A percentile compares a stretch with the other conserved stretches of the same genome.
Conservation (phyloP, 768 basidiomycete species). For the Lactifluus hygrophoroides region DNA sequence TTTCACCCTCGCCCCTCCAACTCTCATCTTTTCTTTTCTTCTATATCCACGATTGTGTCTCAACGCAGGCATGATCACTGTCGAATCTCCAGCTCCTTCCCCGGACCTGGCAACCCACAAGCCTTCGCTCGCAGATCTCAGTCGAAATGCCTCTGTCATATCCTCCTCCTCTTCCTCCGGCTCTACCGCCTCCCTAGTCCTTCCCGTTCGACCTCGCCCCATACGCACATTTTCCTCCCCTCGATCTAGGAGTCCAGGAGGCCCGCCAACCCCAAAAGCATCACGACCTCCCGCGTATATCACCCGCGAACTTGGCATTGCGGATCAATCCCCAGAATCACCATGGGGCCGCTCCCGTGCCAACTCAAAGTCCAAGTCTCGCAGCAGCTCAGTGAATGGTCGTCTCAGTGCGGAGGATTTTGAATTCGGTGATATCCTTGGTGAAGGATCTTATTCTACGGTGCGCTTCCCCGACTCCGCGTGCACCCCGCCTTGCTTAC, state of each 20-base stretch:
- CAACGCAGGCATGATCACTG: slow-evolving; percentile 29
- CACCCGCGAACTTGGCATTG: slow-evolving; percentile 45
- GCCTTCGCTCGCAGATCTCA: slow-evolving; percentile 52
- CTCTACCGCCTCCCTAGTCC: slow-evolving; percentile 34
- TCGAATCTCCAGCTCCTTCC: slow-evolving; percentile 28
- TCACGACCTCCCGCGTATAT: slow-evolving; percentile 47
- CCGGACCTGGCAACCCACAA: slow-evolving; percentile 25
- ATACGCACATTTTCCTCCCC: slow-evolving; percentile 58
- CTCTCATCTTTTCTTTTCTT: too few species aligned
- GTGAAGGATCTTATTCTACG: slow-evolving; percentile 77
- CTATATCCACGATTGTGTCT: not conserved
- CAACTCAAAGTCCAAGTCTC: slow-evolving; percentile 31
- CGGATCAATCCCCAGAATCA: slow-evolving; percentile 23
- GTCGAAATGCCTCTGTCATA: slow-evolving; percentile 70
- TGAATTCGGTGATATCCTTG: slow-evolving; percentile 62
- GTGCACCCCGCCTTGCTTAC: slow-evolving; percentile 5
- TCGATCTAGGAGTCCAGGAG: slow-evolving; percentile 44
- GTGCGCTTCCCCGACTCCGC: slow-evolving; percentile 34
- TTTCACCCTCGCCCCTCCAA: not conserved
- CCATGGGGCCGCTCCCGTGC: slow-evolving; percentile 24
- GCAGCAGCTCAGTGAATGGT: slow-evolving; percentile 39
- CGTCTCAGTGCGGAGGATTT: slow-evolving; percentile 52
- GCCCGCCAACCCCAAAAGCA: slow-evolving; percentile 31
- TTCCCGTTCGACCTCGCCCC: slow-evolving; percentile 39
- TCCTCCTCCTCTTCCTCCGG: slow-evolving; percentile 48